Evolutionary conservation across 495 filamentous ascomycete genomes (phyloP).

Genomic region (Penicillium pulvis): DNA sequence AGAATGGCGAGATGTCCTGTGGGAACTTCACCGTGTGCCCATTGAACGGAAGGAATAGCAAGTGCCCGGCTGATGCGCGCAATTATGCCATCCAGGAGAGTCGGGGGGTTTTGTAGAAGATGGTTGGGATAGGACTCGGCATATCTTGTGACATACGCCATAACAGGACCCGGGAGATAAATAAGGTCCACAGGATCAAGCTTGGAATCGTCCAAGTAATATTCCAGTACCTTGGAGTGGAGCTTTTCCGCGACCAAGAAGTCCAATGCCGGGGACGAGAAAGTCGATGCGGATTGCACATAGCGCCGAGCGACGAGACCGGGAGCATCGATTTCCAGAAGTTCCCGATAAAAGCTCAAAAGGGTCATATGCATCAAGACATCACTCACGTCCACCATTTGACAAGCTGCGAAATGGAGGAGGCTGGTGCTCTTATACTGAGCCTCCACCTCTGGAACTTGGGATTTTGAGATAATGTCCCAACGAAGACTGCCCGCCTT

Average conservation of each 20-base stretch:
- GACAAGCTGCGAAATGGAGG: slow-evolving; percentile 70
- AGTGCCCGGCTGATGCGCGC: slow-evolving; percentile 47
- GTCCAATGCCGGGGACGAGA: slow-evolving; percentile 56
- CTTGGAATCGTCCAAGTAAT: slow-evolving; percentile 54
- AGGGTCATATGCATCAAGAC: slow-evolving; percentile 78
- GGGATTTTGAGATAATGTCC: slow-evolving; percentile 57
- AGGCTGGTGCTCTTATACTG: slow-evolving; percentile 59
- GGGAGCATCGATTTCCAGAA: slow-evolving; percentile 53
- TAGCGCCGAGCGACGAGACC: slow-evolving; percentile 35
- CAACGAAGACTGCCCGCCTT: slow-evolving; percentile 67
- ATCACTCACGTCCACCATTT: slow-evolving; percentile 76
- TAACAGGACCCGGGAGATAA: slow-evolving; percentile 56
- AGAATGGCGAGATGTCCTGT: slow-evolving; percentile 58
- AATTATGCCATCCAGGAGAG: slow-evolving; percentile 47
- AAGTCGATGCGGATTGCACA: slow-evolving; percentile 41
- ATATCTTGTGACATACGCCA: slow-evolving; percentile 61
- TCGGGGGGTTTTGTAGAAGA: slow-evolving; percentile 45
- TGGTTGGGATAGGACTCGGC: slow-evolving; percentile 56
- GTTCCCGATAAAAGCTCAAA: slow-evolving; percentile 72
- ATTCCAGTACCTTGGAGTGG: slow-evolving; percentile 51
- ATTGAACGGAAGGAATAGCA: slow-evolving; percentile 46
- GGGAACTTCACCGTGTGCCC: slow-evolving; percentile 53
- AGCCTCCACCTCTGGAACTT: slow-evolving; percentile 61
- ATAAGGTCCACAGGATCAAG: slow-evolving; percentile 53
- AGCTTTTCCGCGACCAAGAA: slow-evolving; percentile 55